phyloP scores from a whole-genome alignment of 306 rosid species.

The Adenanthera pavonina region DNA sequence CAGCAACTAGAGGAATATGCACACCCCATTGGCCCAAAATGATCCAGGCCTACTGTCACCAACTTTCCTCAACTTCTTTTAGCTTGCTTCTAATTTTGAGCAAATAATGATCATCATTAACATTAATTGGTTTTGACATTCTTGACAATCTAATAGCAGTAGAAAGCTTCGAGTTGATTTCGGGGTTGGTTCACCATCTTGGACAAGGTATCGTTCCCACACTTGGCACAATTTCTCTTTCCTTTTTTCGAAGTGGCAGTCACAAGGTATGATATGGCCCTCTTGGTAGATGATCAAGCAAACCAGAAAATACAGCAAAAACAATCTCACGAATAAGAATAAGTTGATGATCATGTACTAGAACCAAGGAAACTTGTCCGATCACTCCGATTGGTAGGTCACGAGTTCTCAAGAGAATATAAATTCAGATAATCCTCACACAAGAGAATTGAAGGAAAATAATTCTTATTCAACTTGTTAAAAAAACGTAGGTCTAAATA shows the following conservation, averaged over 20 bases:
- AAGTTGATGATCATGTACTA: no score
- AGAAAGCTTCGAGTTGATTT: constrained; percentile 72
- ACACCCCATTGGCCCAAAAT: constrained; percentile 87
- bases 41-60: constrained; percentile 61
- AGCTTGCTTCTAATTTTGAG: constrained; percentile 48
- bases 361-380: no score
- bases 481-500: no score
- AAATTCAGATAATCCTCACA: no score
- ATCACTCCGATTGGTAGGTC: no score
- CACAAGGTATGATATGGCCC: no score
- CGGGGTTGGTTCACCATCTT: constrained; percentile 75
- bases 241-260: constrained; percentile 74
- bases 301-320: no score
- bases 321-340: no score
- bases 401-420: no score
- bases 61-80: constrained; percentile 56
- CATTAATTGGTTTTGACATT: constrained; percentile 29
- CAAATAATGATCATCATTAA: constrained; percentile 33
- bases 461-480: no score
- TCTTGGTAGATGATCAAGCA: no score
- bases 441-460: no score
- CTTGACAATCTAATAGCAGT: constrained; percentile 71
- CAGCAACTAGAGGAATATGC: constrained; percentile 78
- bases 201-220: constrained; percentile 56
- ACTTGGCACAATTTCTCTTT: constrained; percentile 59